Base-by-base conservation (phyloP, 1,284 basidiomycete genomes). In the Thelephora terrestris region DNA sequence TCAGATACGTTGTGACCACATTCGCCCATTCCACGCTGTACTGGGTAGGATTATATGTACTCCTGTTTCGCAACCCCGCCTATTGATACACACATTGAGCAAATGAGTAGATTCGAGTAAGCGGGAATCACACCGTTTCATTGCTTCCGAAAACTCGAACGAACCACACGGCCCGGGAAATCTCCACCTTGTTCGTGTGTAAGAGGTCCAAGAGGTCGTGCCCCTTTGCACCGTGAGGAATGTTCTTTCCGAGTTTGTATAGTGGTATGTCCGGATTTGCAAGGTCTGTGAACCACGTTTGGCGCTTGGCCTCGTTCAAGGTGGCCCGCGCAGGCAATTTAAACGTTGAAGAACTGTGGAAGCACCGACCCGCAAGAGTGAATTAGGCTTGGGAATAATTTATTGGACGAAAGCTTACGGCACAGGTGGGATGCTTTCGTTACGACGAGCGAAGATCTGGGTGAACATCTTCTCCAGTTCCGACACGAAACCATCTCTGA, bases 131-230 rank as follows among this genome's bases (percentile, higher is more conserved):
- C 58, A 91, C 86, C 37, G 92, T 92, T 64, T 99, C 95, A 57
- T 92, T 93, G 1, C 88, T 90, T n/a, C 95, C 96, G 47, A 95
- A 81, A 1, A 94, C 89, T 12, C 93, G 78, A 25, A 98, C 77
- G 63, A 96, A 93, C 96, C 96, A 99, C 3, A 96, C 76, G 0
- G 96, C 96, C 23, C 96, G 74, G 1, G 84, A 76, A 38, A 94
- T 79, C 1, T 88, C 84, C 27, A 99, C 91, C 43, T 84, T 78
- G 36, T 90, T 79, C 0, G 74, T 71, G 57, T 92, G 86, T 47
- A 99, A 74, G 53, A 94, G 75, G 53, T 97, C 93, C 46, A 99
- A 73, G 21, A 97, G 73, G 57, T 95, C 91, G 55, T 91, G 82
- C 2, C 92, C 93, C 61, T 92, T 92, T 35, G 88, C 89, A 0